A percentile compares a stretch with the other conserved stretches of the same genome.
These are phyloP conservation scores for Cryptococcus sp. DNA, from an alignment of 1,284 basidiomycete genomes.

Conservation along the genomic window DNA sequence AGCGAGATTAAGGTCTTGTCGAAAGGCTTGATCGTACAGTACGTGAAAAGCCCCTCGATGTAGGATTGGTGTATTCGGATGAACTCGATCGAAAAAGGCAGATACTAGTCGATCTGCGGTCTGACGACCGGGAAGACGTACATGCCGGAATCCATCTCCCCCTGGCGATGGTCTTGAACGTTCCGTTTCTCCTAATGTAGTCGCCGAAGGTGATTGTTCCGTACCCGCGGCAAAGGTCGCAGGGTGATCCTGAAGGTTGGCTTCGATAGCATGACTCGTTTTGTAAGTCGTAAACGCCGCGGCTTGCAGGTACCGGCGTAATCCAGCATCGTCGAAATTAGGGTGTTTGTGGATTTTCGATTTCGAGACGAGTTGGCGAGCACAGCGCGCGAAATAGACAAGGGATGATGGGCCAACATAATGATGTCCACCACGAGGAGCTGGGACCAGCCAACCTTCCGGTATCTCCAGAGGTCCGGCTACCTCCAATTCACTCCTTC, in stretches of 20 bases:
- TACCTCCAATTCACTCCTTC: neutral
- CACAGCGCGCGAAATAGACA: constrained; percentile 12
- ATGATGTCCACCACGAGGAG: constrained; percentile 15
- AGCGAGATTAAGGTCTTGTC: neutral
- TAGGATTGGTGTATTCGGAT: constrained; percentile 15
- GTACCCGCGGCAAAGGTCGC: constrained; percentile 8
- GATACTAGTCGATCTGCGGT: constrained; percentile 4
- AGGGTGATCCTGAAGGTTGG: constrained; percentile 13
- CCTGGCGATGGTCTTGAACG: neutral
- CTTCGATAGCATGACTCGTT: constrained; percentile 13
- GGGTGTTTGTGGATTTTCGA: constrained; percentile 8
- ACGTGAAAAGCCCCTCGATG: constrained; percentile 13
- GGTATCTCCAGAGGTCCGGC: constrained; percentile 5
- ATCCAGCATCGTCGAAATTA: constrained; percentile 12
- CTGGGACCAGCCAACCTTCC: constrained; percentile 19
- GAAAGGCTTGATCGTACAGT: constrained; percentile 4
- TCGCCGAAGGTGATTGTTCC: neutral
- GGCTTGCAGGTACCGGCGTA: constrained; percentile 13
- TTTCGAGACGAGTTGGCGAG: constrained; percentile 10
- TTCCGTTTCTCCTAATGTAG: neutral
- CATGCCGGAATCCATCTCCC: neutral
- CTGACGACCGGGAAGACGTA: constrained; percentile 3
- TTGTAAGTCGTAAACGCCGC: constrained; percentile 20
- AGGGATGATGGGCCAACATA: constrained; percentile 18
- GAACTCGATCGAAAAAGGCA: constrained; percentile 17